Base-by-base conservation (phyloP, 2,329 filamentous ascomycete genomes). In the Neonectria sp. region DNA sequence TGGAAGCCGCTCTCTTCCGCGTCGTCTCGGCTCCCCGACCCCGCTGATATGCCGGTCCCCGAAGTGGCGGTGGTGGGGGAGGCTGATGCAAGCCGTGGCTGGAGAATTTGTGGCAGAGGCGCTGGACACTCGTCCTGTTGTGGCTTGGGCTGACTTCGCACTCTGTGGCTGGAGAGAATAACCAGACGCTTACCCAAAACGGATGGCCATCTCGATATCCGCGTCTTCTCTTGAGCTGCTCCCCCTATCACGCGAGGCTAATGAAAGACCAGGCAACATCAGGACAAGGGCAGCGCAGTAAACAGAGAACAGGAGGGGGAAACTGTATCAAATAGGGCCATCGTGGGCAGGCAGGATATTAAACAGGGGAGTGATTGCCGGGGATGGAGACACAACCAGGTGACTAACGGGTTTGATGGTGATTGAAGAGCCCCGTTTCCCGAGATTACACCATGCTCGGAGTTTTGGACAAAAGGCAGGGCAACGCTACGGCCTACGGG, bases 1-100 rank as follows among this genome's bases (percentile, higher is more conserved):
- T 66, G 69, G 64, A 75, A 75, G 70, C 73, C 73, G 73, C 71
- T 68, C 68, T 67, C 68, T 74, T 68, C 73, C 69, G 73, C 63
- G 21, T 49, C 29, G 24, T 67, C 61, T 73, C 73, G 73, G 72
- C 63, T 60, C 45, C 60, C 60, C 59, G 66, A 46, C 63, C 63
- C 68, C 60, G 65, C 71, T 45, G 51, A 43, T 56, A 46, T 51
- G 55, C 53, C 46, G 56, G 45, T 43, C 51, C 40, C 59, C 51
- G 65, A 60, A 43, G 60, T 40, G 35, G 51, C 21, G 60, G 63
- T 68, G 67, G 73, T 71, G 73, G 73, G 71, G 70, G 73, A 75
- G 71, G 73, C 72, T 75, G 73, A 63, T 52, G 55, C 55, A n/a
- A 40, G 35, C 24, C n/a, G 48, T 53, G 58, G 58, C 58, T 53